phyloP scores from a whole-genome alignment of 2,329 filamentous ascomycete species.

The Sporothrix brasiliensis region DNA sequence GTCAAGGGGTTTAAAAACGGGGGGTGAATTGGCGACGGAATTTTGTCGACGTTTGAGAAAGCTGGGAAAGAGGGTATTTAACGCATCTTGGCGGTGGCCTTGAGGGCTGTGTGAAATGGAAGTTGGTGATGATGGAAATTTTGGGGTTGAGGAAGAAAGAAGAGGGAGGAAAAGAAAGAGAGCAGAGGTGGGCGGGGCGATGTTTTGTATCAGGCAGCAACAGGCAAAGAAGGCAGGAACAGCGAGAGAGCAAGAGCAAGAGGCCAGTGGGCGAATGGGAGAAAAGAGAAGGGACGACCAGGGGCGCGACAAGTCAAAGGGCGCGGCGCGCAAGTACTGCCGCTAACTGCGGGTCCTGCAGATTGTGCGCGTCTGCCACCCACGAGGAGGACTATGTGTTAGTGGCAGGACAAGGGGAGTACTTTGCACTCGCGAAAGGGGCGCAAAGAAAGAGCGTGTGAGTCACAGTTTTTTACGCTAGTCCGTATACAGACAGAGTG shows the following conservation, averaged over 20 bases:
- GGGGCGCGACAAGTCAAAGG: conserved; percentile 27
- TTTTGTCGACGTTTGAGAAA: conserved; percentile 52
- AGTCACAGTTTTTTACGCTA: conserved; percentile 29
- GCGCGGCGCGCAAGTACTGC: conserved; percentile 21
- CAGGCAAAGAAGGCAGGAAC: conserved; percentile 27
- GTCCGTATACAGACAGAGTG: neutral
- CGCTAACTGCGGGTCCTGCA: conserved; percentile 17
- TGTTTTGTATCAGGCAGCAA: conserved; percentile 48
- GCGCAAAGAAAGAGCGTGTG: conserved; percentile 28
- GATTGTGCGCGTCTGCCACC: conserved; percentile 6
- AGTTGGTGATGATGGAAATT: conserved; percentile 39
- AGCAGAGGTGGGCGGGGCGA: conserved; percentile 40
- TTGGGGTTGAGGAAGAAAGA: conserved; percentile 45
- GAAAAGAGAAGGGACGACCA: conserved; percentile 22
- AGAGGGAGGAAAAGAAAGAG: conserved; percentile 41
- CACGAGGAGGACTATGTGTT: neutral
- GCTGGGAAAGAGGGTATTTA: conserved; percentile 52
- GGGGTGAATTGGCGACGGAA: conserved; percentile 53
- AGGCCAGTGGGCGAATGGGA: neutral
- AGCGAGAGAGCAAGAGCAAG: neutral
- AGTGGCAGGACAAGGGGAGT: neutral
- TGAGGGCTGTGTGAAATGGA: conserved; percentile 35
- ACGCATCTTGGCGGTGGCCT: conserved; percentile 59
- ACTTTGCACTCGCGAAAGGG: conserved; percentile 20
- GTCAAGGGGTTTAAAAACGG: conserved; percentile 45